Evolutionary conservation across 192 early-diverging fungal species (phyloP), one percentile per base, ranked within the genome.

Genomic region (Linnemannia zychae): DNA sequence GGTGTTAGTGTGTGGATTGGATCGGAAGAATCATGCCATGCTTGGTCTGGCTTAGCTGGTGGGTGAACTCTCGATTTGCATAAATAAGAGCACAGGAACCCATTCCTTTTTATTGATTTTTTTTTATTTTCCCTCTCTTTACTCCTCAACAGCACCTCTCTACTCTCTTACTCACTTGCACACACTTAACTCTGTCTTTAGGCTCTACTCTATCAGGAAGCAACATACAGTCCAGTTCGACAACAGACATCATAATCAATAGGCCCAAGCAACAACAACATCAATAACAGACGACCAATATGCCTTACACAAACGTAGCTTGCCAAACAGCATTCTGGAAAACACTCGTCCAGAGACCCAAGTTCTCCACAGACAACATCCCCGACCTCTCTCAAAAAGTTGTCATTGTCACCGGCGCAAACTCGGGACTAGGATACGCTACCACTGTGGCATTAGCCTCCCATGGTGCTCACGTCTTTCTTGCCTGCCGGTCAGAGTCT

Each of bases 371-470:
- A 11, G 74, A 90, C 17, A 52, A 85, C 13, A 87, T 85, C 57
- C 84, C 87, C 24, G 87, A 88, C 47, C 78, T 88, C 33, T 81
- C 83, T 13, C 88, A 86, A 24, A 92, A 90, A 46, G 70, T 88
- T 57, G 86, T 78, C 38, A 87, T 92, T 31, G 73, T 92, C 65
- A 92, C 91, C 11, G 91, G 91, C 0, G 85, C 88, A 28, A 92
- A 88, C 37, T 77, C 87, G 24, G 91, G 91, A 34, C 66, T 87
- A 3, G 85, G 85, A 6, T 82, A 73, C 38, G 74, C 81, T 16
- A 82, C 81, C 52, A 71, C 71, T 22, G 81, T 82, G 7, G 81
- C 81, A 57, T 63, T 82, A 0, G 81, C 81, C 28, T 47, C 81
- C 16, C 81, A 77, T 46, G 81, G 81, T 31, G 81, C 81, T 6